phyloP scores from a whole-genome alignment of 495 filamentous ascomycete species.

The Thozetella sp. region DNA sequence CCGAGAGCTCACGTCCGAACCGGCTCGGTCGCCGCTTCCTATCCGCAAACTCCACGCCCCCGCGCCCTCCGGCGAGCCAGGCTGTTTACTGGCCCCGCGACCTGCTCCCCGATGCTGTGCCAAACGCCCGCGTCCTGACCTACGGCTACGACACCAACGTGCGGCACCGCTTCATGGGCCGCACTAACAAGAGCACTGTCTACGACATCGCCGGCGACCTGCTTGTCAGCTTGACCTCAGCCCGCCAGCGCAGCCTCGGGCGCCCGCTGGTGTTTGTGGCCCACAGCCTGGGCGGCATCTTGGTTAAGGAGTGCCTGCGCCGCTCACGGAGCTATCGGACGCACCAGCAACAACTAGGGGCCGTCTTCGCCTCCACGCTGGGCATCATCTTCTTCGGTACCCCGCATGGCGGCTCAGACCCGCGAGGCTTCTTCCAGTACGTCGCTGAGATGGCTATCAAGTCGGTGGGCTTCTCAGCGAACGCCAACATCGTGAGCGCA shows the following conservation, averaged over 20 bases:
- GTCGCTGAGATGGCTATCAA: slow-evolving; percentile 11
- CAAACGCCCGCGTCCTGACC: slow-evolving; percentile 31
- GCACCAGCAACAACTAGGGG: slow-evolving; percentile 13
- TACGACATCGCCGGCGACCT: slow-evolving; percentile 33
- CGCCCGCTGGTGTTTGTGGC: slow-evolving; percentile 37
- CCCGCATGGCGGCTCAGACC: slow-evolving; percentile 26
- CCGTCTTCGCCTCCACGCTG: slow-evolving; percentile 28
- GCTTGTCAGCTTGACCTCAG: slow-evolving; percentile 23
- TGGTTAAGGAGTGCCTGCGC: slow-evolving; percentile 34
- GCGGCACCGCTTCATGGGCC: slow-evolving; percentile 21
- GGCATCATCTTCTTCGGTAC: slow-evolving; percentile 41
- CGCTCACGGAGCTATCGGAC: slow-evolving; percentile 7
- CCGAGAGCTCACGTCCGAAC: too few relatives aligned
- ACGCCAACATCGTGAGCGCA: slow-evolving; percentile 15
- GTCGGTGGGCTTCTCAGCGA: slow-evolving; percentile 9
- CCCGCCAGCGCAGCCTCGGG: slow-evolving; percentile 14
- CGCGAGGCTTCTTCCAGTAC: slow-evolving; percentile 11
- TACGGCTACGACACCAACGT: slow-evolving; percentile 36
- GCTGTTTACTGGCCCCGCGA: slow-evolving; percentile 30
- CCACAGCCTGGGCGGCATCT: slow-evolving; percentile 42
- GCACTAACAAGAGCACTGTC: slow-evolving; percentile 22
- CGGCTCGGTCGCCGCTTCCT: too few relatives aligned
- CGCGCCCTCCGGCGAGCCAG: too few relatives aligned
- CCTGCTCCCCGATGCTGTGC: slow-evolving; percentile 23
- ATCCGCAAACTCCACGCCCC: too few relatives aligned